Conservation (phyloP, 305 asterid species). For the Fraxinus baroniana region DNA sequence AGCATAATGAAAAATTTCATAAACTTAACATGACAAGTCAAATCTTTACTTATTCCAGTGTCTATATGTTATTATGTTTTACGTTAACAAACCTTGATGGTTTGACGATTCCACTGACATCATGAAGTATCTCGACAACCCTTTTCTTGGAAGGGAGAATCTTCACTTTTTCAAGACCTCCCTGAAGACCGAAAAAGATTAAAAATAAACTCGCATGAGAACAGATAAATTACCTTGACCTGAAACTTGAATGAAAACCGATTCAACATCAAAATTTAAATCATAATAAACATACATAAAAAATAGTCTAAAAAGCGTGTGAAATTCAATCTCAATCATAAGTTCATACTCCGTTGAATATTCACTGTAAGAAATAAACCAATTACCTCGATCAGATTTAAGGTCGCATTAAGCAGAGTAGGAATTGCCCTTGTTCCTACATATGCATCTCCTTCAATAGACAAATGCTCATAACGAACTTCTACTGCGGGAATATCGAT, state of each 20-base stretch:
- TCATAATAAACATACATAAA: background rate
- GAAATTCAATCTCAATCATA: background rate
- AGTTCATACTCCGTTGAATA: background rate
- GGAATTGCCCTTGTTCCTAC: constrained; percentile 90
- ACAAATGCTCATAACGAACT: constrained; percentile 71
- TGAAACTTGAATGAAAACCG: background rate
- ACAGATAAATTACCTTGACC: background rate
- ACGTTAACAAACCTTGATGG: constrained; percentile 72
- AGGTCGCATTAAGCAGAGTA: constrained; percentile 64
- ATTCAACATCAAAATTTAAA: background rate
- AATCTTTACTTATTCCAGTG: background rate
- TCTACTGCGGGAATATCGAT: constrained; percentile 78
- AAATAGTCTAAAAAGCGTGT: background rate
- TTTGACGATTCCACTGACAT: constrained; percentile 68
- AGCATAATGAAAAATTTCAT: background rate
- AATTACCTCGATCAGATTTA: constrained; percentile 73
- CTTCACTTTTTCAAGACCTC: constrained; percentile 59
- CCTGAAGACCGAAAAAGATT: constrained; percentile 38
- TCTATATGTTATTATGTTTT: background rate
- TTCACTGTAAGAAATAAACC: background rate
- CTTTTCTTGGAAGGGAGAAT: constrained; percentile 72
- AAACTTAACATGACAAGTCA: background rate
- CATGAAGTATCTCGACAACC: constrained; percentile 64
- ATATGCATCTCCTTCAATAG: constrained; percentile 73
- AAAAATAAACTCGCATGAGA: background rate